A percentile compares a stretch with the other conserved stretches of the same genome.
Conservation (phyloP, 805 yeast genomes). For the Zygosaccharomyces pseudorouxii region DNA sequence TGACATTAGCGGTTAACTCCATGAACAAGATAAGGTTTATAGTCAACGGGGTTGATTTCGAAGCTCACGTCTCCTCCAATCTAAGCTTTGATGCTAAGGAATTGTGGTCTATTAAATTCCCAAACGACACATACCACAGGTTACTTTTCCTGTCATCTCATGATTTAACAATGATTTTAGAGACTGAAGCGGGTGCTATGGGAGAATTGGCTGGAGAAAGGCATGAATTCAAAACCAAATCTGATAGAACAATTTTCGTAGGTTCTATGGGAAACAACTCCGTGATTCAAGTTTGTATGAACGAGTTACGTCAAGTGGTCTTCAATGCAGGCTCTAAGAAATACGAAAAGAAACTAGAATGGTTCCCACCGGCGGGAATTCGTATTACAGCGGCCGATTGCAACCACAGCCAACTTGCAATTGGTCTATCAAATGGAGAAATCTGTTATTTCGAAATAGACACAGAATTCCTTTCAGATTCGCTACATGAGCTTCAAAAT, state of each 20-base stretch:
- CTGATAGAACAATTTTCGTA: constrained; percentile 60
- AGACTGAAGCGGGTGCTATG: constrained; percentile 47
- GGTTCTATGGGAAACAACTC: constrained; percentile 62
- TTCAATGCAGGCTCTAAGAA: constrained; percentile 17
- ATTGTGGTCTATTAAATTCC: constrained; percentile 59
- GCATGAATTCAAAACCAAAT: constrained; percentile 54
- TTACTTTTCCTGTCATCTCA: constrained; percentile 25
- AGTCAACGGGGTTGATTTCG: constrained; percentile 55
- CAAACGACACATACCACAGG: constrained; percentile 25
- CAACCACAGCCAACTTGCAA: constrained; percentile 61
- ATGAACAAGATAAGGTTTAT: constrained; percentile 39
- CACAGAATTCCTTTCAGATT: constrained; percentile 19
- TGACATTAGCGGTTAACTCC: constrained; percentile 30
- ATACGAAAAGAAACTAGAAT: constrained; percentile 44
- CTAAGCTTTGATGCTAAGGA: constrained; percentile 61
- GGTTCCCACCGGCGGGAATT: constrained; percentile 82
- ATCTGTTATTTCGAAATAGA: constrained; percentile 79
- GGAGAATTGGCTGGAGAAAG: constrained; percentile 63
- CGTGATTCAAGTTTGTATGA: constrained; percentile 65
- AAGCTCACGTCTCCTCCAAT: constrained; percentile 67
- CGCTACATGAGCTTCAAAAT: constrained; percentile 66
- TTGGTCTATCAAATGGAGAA: constrained; percentile 70
- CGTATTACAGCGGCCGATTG: constrained; percentile 55
- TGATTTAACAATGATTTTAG: constrained; percentile 23
- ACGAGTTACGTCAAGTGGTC: constrained; percentile 61